A percentile compares a stretch with the other conserved stretches of the same genome.
Evolutionary conservation across 495 filamentous ascomycete species (phyloP).

Genomic region (Penicillium verhagenii): DNA sequence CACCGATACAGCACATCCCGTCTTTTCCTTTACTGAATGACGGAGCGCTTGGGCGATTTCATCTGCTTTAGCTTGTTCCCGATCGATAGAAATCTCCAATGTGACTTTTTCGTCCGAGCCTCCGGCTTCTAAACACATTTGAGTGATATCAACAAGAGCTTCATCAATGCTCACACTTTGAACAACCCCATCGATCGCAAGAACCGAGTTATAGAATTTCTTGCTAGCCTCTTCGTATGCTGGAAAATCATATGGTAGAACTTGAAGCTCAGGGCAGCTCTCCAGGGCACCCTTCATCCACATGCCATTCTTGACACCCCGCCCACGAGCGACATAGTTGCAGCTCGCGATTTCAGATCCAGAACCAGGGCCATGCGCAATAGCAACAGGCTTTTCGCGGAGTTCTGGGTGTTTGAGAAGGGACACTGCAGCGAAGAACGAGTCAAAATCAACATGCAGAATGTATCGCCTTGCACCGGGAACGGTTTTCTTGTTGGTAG

Average conservation of each 20-base stretch:
- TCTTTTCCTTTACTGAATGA: conserved; percentile 64
- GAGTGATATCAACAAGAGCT: conserved; percentile 77
- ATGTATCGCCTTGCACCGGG: conserved; percentile 75
- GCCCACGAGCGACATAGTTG: conserved; percentile 85
- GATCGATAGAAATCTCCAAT: conserved; percentile 70
- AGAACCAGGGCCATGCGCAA: conserved; percentile 77
- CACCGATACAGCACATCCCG: conserved; percentile 86
- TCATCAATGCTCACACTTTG: conserved; percentile 98
- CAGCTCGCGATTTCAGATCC: conserved; percentile 96
- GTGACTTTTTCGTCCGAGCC: conserved; percentile 67
- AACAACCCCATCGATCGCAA: conserved; percentile 75
- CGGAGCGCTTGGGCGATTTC: conserved; percentile 68
- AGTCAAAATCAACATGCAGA: conserved; percentile 95
- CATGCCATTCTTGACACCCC: conserved; percentile 94
- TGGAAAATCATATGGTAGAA: conserved; percentile 89
- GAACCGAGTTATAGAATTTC: conserved; percentile 79
- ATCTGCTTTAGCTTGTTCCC: conserved; percentile 79
- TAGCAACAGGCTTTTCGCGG: conserved; percentile 77
- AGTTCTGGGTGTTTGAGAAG: conserved; percentile 73
- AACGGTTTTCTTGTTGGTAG: conserved; percentile 41
- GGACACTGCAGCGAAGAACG: conserved; percentile 94
- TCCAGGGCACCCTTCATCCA: conserved; percentile 93
- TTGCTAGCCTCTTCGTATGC: conserved; percentile 91
- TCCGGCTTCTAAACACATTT: conserved; percentile 60
- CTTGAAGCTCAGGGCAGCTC: conserved; percentile 78